phyloP scores from a whole-genome alignment of 371 early-diverging fungal genomes.

The Lichtheimia ornata region DNA sequence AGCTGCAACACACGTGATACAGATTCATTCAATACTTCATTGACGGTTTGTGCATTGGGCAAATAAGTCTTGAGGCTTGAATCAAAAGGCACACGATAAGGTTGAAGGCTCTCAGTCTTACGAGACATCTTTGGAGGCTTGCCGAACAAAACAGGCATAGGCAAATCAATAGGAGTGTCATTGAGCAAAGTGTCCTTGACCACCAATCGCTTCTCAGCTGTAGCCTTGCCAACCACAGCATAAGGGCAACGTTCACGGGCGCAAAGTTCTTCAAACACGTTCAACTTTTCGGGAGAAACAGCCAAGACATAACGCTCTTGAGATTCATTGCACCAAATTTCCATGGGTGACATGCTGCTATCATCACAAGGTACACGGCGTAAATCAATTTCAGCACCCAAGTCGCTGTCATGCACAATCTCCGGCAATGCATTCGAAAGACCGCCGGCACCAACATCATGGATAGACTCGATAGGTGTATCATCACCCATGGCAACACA shows the following conservation, averaged over 20 bases:
- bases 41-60: slow-evolving; percentile 28
- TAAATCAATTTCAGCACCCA: slow-evolving; percentile 90
- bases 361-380: slow-evolving; percentile 90
- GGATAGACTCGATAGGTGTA: slow-evolving; percentile 90
- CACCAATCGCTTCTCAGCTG: slow-evolving; percentile 79
- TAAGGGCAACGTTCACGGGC: slow-evolving; percentile 92
- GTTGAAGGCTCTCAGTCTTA: slow-evolving; percentile 56
- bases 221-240: slow-evolving; percentile 91
- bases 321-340: slow-evolving; percentile 98
- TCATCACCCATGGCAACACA: slow-evolving; percentile 81
- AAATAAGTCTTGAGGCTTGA: slow-evolving; percentile 62
- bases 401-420: slow-evolving; percentile 91
- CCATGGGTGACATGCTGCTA: slow-evolving; percentile 94
- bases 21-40: slow-evolving; percentile 59
- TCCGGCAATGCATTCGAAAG: slow-evolving; percentile 96
- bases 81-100: slow-evolving; percentile 63
- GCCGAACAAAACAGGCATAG: slow-evolving; percentile 94
- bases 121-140: slow-evolving; percentile 95
- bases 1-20: slow-evolving; percentile 79
- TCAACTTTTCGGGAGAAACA: slow-evolving; percentile 67
- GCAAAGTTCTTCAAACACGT: slow-evolving; percentile 74
- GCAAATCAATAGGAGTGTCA: slow-evolving; percentile 83
- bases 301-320: slow-evolving; percentile 97
- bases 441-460: slow-evolving; percentile 98
- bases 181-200: slow-evolving; percentile 75